phyloP scores from a whole-genome alignment of 495 filamentous ascomycete genomes.

The Rhypophila decipiens region DNA sequence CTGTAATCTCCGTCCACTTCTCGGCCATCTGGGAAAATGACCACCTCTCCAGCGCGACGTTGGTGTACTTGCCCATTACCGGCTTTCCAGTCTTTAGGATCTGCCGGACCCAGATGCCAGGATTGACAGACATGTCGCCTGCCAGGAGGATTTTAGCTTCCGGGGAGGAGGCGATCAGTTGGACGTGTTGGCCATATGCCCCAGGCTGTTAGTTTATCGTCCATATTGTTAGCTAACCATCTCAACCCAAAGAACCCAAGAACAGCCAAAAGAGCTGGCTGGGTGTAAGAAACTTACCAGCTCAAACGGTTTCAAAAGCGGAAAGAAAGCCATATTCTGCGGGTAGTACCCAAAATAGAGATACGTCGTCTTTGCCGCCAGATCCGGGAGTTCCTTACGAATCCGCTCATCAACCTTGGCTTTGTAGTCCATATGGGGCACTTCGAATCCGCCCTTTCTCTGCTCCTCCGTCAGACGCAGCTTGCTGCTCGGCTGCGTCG shows the following conservation, averaged over 20 bases:
- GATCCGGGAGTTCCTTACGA: not conserved
- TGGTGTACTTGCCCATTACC: slow-evolving; percentile 8
- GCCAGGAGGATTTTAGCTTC: slow-evolving; percentile 9
- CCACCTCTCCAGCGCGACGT: slow-evolving; percentile 12
- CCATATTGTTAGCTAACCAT: too few species aligned
- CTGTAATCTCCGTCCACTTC: slow-evolving; percentile 13
- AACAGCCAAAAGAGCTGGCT: too few species aligned
- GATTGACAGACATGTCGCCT: slow-evolving; percentile 13
- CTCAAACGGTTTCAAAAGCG: slow-evolving; percentile 1
- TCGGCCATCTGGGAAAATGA: slow-evolving; percentile 14
- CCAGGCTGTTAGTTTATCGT: too few species aligned
- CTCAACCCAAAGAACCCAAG: too few species aligned
- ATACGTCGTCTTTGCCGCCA: slow-evolving; percentile 9
- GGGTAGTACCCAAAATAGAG: slow-evolving; percentile 10
- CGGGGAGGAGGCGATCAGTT: slow-evolving; percentile 7
- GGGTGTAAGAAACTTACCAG: slow-evolving; percentile 1
- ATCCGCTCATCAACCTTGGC: slow-evolving; percentile 4
- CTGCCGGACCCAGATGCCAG: slow-evolving; percentile 12
- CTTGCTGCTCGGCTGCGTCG: not conserved
- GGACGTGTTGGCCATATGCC: slow-evolving; percentile 8
- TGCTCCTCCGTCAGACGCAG: not conserved
- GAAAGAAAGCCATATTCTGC: slow-evolving; percentile 1
- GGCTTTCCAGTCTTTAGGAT: slow-evolving; percentile 3
- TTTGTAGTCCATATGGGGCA: slow-evolving; percentile 13
- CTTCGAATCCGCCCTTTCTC: slow-evolving; percentile 2